Evolutionary conservation across 2,329 filamentous ascomycete genomes (phyloP).

Genomic region (Coniochaeta hoffmannii): DNA sequence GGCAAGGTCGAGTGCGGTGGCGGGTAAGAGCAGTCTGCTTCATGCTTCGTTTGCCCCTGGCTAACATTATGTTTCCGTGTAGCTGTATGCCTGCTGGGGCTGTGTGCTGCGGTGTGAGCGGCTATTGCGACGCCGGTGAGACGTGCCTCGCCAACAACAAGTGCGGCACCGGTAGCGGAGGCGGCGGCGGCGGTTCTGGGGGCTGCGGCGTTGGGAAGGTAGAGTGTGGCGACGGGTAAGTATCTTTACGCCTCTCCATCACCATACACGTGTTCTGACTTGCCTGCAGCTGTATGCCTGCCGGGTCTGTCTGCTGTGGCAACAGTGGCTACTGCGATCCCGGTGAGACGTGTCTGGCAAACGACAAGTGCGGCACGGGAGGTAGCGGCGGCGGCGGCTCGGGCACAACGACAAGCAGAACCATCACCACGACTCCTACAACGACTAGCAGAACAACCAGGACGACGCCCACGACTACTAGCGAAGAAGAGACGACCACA

Average conservation of each 20-base stretch:
- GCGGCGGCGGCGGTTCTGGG: conserved; percentile 15
- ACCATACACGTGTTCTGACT: background rate
- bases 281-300: background rate
- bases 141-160: conserved; percentile 16
- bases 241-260: background rate
- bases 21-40: conserved; percentile 4
- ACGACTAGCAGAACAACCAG: background rate
- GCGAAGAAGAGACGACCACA: background rate
- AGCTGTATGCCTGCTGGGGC: conserved; percentile 23
- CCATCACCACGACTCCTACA: background rate
- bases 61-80: background rate
- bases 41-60: background rate
- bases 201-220: background rate
- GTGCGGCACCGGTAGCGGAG: conserved; percentile 13
- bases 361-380: background rate
- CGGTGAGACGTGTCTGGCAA: background rate
- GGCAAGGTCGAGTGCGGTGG: conserved; percentile 14
- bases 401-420: background rate
- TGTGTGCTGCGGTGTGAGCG: conserved; percentile 20
- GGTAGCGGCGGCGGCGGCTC: background rate
- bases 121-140: conserved; percentile 23
- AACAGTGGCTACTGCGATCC: background rate
- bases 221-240: background rate
- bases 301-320: background rate
- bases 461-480: background rate